Evolutionary conservation across 495 filamentous ascomycete species (phyloP), one percentile per base, ranked within the genome.

Genomic region (Xylaria castorea): DNA sequence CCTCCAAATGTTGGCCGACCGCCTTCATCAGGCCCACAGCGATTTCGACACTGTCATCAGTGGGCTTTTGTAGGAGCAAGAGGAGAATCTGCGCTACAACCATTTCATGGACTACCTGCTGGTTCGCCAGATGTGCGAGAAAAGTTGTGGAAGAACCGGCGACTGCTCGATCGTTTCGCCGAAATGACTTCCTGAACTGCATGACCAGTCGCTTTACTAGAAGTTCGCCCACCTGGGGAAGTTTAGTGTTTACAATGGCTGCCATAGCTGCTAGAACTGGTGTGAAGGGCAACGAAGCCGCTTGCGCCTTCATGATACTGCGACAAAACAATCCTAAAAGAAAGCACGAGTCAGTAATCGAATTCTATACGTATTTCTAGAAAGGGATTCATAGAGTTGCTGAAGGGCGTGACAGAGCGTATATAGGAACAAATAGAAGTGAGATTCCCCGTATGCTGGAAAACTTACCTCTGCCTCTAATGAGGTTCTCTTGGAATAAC

Each of bases 1-100:
- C 95, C 79, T 98, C 95, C 69, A 99, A 78, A 81, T 97, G 94
- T 75, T 96, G 90, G 22, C 96, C 96, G 53, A 97, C 94, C 79
- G 98, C 96, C 65, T 92, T 88, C 76, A 91, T 97, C 62, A 98
- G 83, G 0, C 92, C 93, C 7, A 98, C 96, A 2, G 96, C 96
- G 81, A 99, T 97, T 83, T 99, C 96, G 60, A 99, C 96, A 72
- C 94, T 97, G 81, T 98, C 96, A 74, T 99, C 96, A 0, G 97
- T 98, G 16, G 96, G 97, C 78, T 97, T 97, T 78, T 95, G 88
- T 46, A 99, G 87, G 25, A 99, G 85, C 38, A 98, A 86, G 30
- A 97, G 83, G 32, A 99, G 83, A 36, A 98, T 96, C 83, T 98
- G 92, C 5, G 95, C 96, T 3, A 92, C 93, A 53, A 98, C 81